These are phyloP conservation scores for Dictyostelium brefeldianum DNA, from an alignment of 78 protist species.

Conservation along the genomic window DNA sequence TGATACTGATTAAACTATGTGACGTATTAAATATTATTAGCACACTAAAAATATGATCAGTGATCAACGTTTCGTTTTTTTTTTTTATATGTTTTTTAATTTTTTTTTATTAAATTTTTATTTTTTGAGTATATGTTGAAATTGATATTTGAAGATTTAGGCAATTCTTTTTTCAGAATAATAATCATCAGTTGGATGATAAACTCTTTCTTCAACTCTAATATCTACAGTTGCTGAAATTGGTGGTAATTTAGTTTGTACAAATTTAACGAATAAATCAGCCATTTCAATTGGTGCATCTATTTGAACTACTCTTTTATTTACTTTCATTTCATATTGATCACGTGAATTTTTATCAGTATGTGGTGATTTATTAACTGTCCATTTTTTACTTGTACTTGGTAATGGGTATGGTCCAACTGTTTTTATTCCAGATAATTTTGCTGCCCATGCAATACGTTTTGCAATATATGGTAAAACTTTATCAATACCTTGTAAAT, in stretches of 20 bases:
- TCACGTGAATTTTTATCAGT: conserved; percentile 73
- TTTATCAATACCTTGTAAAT: conserved; percentile 63
- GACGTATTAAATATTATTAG: too few relatives aligned
- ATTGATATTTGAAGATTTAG: background rate
- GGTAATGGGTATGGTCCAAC: conserved; percentile 67
- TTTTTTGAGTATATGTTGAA: too few relatives aligned
- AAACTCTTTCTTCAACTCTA: conserved; percentile 63
- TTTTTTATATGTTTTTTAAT: background rate
- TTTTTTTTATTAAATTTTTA: background rate
- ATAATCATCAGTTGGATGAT: conserved; percentile 28
- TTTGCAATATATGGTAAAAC: conserved; percentile 76
- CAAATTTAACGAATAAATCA: conserved; percentile 60
- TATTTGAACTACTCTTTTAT: conserved; percentile 68
- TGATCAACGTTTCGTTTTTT: background rate
- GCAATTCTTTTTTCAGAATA: conserved; percentile 70
- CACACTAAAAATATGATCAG: too few relatives aligned
- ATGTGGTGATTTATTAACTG: conserved; percentile 82
- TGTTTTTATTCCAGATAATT: conserved; percentile 68
- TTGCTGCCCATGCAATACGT: conserved; percentile 76
- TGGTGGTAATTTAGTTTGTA: conserved; percentile 66
- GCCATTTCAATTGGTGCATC: conserved; percentile 65
- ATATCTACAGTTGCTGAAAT: conserved; percentile 71
- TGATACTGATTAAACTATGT: too few relatives aligned
- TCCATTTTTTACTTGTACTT: conserved; percentile 29
- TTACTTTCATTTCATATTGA: conserved; percentile 59